Percentiles rank a stretch among this genome's conserved stretches.
Conservation (phyloP, 164 flowering plant genomes). For the Chimonanthus praecox region DNA sequence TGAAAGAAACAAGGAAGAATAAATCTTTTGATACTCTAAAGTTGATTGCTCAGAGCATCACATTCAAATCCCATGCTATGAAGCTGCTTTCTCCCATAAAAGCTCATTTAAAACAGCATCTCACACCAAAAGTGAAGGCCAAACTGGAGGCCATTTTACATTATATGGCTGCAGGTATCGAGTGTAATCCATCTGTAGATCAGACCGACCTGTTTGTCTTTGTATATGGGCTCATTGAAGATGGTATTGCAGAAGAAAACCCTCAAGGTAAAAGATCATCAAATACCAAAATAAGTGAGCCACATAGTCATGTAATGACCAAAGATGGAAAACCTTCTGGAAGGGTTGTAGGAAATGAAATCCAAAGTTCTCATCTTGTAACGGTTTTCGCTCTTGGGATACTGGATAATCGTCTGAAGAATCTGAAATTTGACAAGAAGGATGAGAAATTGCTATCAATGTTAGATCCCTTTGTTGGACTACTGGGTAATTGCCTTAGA, state of each 20-base stretch:
- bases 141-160: slow-evolving; percentile 63
- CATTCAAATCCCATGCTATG: slow-evolving; percentile 58
- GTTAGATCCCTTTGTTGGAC: slow-evolving; percentile 74
- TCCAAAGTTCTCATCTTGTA: slow-evolving; percentile 54
- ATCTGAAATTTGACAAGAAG: slow-evolving; percentile 40
- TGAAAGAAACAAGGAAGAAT: slow-evolving; percentile 82
- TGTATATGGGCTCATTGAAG: slow-evolving; percentile 60
- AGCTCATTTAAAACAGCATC: slow-evolving; percentile 47
- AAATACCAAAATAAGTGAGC: slow-evolving; percentile 3
- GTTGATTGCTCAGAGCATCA: slow-evolving; percentile 63
- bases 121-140: slow-evolving; percentile 59
- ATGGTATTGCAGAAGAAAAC: slow-evolving; percentile 45
- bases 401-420: slow-evolving; percentile 50
- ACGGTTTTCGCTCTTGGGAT: slow-evolving; percentile 74
- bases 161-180: slow-evolving; percentile 78
- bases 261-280: slow-evolving; percentile 16
- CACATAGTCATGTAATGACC: slow-evolving; percentile 2
- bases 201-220: slow-evolving; percentile 69
- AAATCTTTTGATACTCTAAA: slow-evolving; percentile 76
- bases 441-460: slow-evolving; percentile 43
- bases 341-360: slow-evolving; percentile 15
- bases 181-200: slow-evolving; percentile 61
- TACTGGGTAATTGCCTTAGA: slow-evolving; percentile 53
- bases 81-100: slow-evolving; percentile 74
- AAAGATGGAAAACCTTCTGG: slow-evolving; percentile 12